These are phyloP conservation scores for Penicillium vulpinum DNA, from an alignment of 2,329 filamentous ascomycete genomes.

Conservation along the genomic window DNA sequence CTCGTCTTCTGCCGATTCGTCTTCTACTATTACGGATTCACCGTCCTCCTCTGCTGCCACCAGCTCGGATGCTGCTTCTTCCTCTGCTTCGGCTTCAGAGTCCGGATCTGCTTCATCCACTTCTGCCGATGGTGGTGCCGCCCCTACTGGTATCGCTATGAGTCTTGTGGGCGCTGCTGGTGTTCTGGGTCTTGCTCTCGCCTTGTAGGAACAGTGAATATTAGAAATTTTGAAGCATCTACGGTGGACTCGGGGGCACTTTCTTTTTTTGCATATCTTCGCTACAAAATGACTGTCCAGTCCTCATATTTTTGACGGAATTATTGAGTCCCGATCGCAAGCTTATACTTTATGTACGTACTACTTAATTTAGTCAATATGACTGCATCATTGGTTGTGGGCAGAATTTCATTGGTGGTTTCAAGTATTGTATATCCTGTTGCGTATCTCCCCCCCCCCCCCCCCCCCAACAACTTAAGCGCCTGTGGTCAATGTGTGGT, in stretches of 20 bases:
- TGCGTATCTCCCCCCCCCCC: too few relatives aligned
- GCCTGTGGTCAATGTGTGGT: background rate
- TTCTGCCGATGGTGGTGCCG: constrained; percentile 12
- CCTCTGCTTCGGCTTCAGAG: constrained; percentile 1
- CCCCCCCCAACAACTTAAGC: background rate
- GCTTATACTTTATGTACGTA: background rate
- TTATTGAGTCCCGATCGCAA: background rate
- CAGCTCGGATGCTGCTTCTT: constrained; percentile 1
- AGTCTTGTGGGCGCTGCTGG: constrained; percentile 19
- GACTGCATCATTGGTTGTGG: background rate
- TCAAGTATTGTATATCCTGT: background rate
- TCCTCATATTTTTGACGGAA: background rate
- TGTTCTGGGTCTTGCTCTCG: constrained; percentile 22
- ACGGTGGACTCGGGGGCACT: background rate
- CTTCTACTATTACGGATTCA: background rate
- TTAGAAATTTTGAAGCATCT: background rate
- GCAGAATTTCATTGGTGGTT: background rate
- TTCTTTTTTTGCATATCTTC: background rate
- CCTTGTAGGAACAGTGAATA: constrained; percentile 5
- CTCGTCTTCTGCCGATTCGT: background rate
- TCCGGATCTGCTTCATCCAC: constrained; percentile 12
- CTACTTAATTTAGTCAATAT: background rate
- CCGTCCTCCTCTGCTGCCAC: constrained; percentile 3
- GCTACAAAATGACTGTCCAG: background rate
- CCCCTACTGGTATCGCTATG: constrained; percentile 17